Evolutionary conservation across 331 rosid species (phyloP).

Genomic region (Telfairia occidentalis): DNA sequence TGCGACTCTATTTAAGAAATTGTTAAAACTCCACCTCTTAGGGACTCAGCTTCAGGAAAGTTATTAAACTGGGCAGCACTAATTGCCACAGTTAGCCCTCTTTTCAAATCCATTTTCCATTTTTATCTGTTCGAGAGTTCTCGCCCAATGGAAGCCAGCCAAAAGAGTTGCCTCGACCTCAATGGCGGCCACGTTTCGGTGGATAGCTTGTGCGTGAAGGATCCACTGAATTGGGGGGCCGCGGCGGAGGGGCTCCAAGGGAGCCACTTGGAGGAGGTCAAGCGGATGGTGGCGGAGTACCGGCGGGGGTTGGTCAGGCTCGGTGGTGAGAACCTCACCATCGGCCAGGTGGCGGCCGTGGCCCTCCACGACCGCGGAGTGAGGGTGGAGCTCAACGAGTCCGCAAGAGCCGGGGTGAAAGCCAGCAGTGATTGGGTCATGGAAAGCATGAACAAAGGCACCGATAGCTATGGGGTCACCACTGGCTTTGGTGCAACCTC

Average conservation of each 20-base stretch:
- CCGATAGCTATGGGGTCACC: conserved; percentile 24
- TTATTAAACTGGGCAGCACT: neutral
- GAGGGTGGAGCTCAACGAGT: conserved; percentile 2
- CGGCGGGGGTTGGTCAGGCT: conserved; percentile 14
- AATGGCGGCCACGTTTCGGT: neutral
- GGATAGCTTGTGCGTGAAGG: neutral
- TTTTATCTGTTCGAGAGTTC: too few species aligned
- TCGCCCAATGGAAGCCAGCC: neutral
- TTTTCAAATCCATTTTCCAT: too few species aligned
- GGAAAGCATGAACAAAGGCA: conserved; percentile 22
- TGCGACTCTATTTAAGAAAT: conserved; percentile 9
- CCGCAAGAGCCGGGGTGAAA: conserved; percentile 14
- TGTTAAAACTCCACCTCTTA: neutral
- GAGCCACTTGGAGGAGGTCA: conserved; percentile 25
- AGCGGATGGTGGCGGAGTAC: conserved; percentile 25
- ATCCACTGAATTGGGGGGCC: conserved; percentile 16
- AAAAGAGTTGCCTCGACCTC: neutral
- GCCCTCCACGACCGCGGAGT: conserved; percentile 12
- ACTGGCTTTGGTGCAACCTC: conserved; percentile 32
- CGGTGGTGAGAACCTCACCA: conserved; percentile 19
- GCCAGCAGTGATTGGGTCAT: conserved; percentile 31
- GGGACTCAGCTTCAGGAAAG: neutral
- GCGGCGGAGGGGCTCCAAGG: conserved; percentile 25
- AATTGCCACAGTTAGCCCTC: too few species aligned
- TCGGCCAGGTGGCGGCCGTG: conserved; percentile 26